Conservation (phyloP, 139 green algal species). For the Cymbomonas tetramitiformis region DNA sequence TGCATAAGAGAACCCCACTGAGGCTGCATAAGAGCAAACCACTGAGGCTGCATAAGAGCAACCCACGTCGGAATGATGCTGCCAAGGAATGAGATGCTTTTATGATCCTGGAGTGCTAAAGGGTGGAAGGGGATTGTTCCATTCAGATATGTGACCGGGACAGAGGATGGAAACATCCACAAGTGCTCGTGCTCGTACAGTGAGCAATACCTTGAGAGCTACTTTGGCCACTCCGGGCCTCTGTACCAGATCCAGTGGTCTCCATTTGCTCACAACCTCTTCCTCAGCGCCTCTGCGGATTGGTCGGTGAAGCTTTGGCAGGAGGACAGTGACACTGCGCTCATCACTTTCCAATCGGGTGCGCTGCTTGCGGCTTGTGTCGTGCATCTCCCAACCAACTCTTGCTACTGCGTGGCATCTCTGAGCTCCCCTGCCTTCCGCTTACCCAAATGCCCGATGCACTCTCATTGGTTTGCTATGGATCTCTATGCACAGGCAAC, state of each 20-base stretch:
- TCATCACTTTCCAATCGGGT: constrained; percentile 53
- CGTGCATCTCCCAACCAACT: no score
- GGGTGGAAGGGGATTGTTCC: not conserved
- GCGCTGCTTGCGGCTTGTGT: no score
- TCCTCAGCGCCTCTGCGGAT: constrained; percentile 53
- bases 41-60: not conserved
- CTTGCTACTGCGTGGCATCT: no score
- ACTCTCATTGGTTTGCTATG: no score
- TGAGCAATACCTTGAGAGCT: constrained; percentile 65
- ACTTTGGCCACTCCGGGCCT: constrained; percentile 44
- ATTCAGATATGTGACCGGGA: constrained; percentile 36
- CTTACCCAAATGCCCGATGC: no score
- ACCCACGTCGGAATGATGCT: no score
- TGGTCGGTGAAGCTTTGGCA: constrained; percentile 67
- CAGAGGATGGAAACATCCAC: constrained; percentile 72
- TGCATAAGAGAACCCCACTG: no score
- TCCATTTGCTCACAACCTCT: constrained; percentile 52
- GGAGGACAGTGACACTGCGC: constrained; percentile 34
- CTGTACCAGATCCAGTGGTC: constrained; percentile 37
- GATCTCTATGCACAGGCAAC: no score
- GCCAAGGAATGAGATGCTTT: not conserved
- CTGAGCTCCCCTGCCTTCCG: no score
- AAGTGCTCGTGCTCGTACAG: constrained; percentile 62
- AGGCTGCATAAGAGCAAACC: no score
- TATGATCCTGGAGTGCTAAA: not conserved